These are phyloP conservation scores for Penicillium polonicum DNA, from an alignment of 2,329 filamentous ascomycete species.

Conservation along the genomic window DNA sequence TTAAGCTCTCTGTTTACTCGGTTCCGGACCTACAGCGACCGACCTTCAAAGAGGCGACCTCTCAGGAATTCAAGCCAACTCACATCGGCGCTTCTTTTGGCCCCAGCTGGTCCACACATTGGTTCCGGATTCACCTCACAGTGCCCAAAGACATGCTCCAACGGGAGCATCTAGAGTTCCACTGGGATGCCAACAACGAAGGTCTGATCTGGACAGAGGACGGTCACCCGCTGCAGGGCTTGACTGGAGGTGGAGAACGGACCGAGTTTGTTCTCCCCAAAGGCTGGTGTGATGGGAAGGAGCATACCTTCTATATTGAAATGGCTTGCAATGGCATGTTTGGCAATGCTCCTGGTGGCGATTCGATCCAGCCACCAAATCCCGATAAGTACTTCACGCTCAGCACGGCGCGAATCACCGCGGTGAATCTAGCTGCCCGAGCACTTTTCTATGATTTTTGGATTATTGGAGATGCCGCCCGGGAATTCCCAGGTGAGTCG, in stretches of 20 bases:
- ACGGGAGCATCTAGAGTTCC: constrained; percentile 84
- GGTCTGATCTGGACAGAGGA: constrained; percentile 91
- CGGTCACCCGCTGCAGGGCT: constrained; percentile 84
- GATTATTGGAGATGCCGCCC: constrained; percentile 88
- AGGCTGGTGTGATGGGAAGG: constrained; percentile 76
- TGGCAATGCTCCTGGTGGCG: constrained; percentile 80
- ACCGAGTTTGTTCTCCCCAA: constrained; percentile 88
- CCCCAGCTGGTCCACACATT: constrained; percentile 95
- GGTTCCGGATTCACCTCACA: constrained; percentile 83
- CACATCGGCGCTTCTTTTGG: constrained; percentile 78
- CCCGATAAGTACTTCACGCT: constrained; percentile 81
- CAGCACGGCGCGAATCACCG: constrained; percentile 77
- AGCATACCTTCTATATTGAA: constrained; percentile 90
- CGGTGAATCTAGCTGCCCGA: constrained; percentile 80
- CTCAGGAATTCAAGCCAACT: constrained; percentile 73
- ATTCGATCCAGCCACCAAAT: constrained; percentile 82
- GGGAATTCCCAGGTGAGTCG: constrained; percentile 84
- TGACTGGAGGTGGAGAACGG: constrained; percentile 86
- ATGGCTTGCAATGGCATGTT: constrained; percentile 99
- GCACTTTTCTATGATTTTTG: constrained; percentile 88
- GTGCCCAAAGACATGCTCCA: constrained; percentile 70
- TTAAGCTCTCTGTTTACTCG: constrained; percentile 83
- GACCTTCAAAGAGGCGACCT: constrained; percentile 77
- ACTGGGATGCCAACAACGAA: constrained; percentile 95
- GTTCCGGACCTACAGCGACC: constrained; percentile 77